A percentile compares a stretch with the other conserved stretches of the same genome.
These are phyloP conservation scores for Pseudodiploospora longispora DNA, from an alignment of 2,329 filamentous ascomycete genomes.

Conservation along the genomic window DNA sequence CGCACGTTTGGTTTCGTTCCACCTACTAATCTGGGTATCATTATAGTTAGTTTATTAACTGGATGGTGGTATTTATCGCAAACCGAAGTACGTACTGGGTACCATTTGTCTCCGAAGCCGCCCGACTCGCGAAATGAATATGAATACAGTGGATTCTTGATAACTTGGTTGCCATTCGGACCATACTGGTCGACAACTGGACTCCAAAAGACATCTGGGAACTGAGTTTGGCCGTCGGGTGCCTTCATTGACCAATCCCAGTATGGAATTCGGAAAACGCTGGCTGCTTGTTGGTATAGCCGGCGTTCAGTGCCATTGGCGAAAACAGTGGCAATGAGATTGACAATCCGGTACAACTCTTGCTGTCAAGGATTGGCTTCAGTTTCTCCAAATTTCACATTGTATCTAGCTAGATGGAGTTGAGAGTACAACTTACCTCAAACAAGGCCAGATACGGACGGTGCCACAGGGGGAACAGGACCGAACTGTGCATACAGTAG, in stretches of 20 bases:
- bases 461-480: conserved; percentile 77
- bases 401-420: no score
- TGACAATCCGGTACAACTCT: conserved; percentile 28
- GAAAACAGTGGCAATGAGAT: conserved; percentile 40
- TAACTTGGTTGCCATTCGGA: conserved; percentile 46
- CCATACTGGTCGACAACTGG: conserved; percentile 45
- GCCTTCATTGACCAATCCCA: conserved; percentile 51
- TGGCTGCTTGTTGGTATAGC: conserved; percentile 43
- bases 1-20: conserved; percentile 52
- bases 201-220: conserved; percentile 36
- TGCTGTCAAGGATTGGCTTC: conserved; percentile 21
- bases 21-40: conserved; percentile 43
- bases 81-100: conserved; percentile 42
- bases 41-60: no score
- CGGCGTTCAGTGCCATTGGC: conserved; percentile 35
- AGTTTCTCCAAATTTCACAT: neutral
- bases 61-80: no score
- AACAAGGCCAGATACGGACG: conserved; percentile 64
- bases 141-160: conserved; percentile 54
- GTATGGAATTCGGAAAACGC: conserved; percentile 47
- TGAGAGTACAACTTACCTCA: conserved; percentile 32
- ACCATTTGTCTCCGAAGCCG: conserved; percentile 46
- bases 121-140: conserved; percentile 55
- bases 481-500: conserved; percentile 70
- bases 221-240: conserved; percentile 39